These are phyloP conservation scores for Hansfordia pulvinata DNA, from an alignment of 2,329 filamentous ascomycete species.

Conservation along the genomic window DNA sequence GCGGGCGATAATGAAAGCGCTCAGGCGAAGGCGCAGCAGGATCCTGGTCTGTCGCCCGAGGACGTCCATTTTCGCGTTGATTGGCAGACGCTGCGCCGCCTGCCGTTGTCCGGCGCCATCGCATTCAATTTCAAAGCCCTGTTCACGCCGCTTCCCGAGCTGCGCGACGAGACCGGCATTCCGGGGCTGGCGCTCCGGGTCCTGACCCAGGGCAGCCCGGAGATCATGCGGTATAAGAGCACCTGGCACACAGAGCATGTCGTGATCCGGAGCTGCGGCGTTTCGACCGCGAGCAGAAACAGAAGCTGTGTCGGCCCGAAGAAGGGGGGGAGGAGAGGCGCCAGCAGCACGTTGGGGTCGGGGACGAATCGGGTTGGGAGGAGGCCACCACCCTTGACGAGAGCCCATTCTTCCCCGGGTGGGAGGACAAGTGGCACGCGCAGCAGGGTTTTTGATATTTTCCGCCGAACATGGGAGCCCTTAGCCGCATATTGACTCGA, in stretches of 20 bases:
- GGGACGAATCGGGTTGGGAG: constrained; percentile 40
- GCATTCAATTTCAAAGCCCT: constrained; percentile 84
- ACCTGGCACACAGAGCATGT: constrained; percentile 70
- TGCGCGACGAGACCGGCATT: constrained; percentile 59
- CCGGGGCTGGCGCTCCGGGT: constrained; percentile 57
- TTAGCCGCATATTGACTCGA: no score
- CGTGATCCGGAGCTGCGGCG: constrained; percentile 48
- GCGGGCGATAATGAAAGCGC: constrained; percentile 54
- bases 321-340: not conserved
- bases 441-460: constrained; percentile 16
- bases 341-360: no score
- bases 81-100: constrained; percentile 73
- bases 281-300: constrained; percentile 54
- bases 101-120: constrained; percentile 62
- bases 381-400: constrained; percentile 57
- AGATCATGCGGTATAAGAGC: constrained; percentile 67
- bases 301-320: constrained; percentile 30
- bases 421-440: constrained; percentile 57
- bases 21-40: constrained; percentile 42
- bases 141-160: constrained; percentile 60
- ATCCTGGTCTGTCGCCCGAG: constrained; percentile 36
- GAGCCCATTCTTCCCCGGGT: constrained; percentile 62
- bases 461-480: no score
- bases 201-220: constrained; percentile 56
- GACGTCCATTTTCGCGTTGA: constrained; percentile 64